A percentile compares a stretch with the other conserved stretches of the same genome.
Evolutionary conservation across 2,329 filamentous ascomycete genomes (phyloP).

Genomic region (Clonostachys chloroleuca): DNA sequence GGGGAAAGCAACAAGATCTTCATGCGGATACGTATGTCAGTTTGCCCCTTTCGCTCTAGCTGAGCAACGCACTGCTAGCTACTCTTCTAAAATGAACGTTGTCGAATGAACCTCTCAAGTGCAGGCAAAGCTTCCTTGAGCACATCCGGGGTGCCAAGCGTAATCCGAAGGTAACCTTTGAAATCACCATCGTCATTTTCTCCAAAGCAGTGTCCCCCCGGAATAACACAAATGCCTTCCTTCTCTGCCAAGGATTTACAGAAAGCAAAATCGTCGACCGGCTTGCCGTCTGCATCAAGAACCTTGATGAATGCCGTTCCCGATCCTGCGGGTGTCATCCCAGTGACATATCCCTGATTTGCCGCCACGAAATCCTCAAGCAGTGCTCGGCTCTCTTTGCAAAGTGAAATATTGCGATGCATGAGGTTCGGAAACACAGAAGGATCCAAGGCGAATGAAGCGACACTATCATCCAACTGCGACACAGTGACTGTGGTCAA

Average conservation of each 20-base stretch:
- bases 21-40: too few relatives aligned
- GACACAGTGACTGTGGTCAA: conserved; percentile 86
- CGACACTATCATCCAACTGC: conserved; percentile 73
- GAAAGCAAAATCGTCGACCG: conserved; percentile 69
- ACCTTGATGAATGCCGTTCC: conserved; percentile 78
- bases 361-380: conserved; percentile 64
- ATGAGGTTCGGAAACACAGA: conserved; percentile 33
- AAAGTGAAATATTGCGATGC: conserved; percentile 53
- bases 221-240: conserved; percentile 71
- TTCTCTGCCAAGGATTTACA: conserved; percentile 64
- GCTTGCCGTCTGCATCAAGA: conserved; percentile 42
- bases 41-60: too few relatives aligned
- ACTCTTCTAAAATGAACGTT: too few relatives aligned
- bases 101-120: too few relatives aligned
- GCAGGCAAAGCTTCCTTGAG: too few relatives aligned
- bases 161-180: conserved; percentile 67
- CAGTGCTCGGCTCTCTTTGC: conserved; percentile 61
- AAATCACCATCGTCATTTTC: conserved; percentile 50
- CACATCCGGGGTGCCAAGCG: neutral
- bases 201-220: conserved; percentile 74
- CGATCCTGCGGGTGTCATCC: conserved; percentile 71
- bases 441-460: conserved; percentile 64
- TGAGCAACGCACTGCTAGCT: too few relatives aligned
- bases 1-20: too few relatives aligned
- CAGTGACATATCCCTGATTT: conserved; percentile 59